A percentile compares a stretch with the other conserved stretches of the same genome.
phyloP scores from a whole-genome alignment of 306 rosid species.

The Quercus engelmannii region DNA sequence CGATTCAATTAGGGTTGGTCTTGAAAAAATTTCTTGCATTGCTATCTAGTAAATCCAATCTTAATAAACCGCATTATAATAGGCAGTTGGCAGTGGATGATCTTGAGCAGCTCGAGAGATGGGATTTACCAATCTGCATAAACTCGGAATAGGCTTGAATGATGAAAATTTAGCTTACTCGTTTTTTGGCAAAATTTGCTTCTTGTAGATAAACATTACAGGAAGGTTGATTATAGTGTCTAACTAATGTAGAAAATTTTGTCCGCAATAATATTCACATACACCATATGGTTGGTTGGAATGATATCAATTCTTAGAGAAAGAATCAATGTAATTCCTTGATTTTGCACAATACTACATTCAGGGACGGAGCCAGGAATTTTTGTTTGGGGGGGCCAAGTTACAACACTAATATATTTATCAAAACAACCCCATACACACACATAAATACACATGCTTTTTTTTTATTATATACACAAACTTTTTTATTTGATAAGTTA shows the following conservation, averaged over 20 bases:
- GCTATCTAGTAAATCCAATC: too few species aligned
- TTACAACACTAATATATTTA: too few species aligned
- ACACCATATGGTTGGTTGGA: background rate
- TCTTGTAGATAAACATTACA: background rate
- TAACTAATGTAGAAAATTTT: conserved; percentile 31
- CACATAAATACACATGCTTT: too few species aligned
- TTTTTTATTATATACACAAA: too few species aligned
- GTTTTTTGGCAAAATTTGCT: conserved; percentile 1
- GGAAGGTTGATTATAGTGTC: conserved; percentile 7
- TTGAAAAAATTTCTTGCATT: too few species aligned
- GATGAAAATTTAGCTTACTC: background rate
- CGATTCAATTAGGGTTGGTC: too few species aligned
- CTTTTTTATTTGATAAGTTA: too few species aligned
- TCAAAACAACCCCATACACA: too few species aligned
- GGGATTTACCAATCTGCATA: background rate
- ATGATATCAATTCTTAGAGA: background rate
- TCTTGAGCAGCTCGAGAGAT: conserved; percentile 10
- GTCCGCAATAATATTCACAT: conserved; percentile 15
- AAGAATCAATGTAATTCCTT: background rate
- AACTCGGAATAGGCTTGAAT: too few species aligned
- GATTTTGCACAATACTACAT: background rate
- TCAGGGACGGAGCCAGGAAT: too few species aligned
- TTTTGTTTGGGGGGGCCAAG: too few species aligned
- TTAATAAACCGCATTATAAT: background rate
- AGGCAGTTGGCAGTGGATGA: conserved; percentile 7